Base-by-base conservation (phyloP, 2,329 filamentous ascomycete genomes). In the Xylariaceae sp. region DNA sequence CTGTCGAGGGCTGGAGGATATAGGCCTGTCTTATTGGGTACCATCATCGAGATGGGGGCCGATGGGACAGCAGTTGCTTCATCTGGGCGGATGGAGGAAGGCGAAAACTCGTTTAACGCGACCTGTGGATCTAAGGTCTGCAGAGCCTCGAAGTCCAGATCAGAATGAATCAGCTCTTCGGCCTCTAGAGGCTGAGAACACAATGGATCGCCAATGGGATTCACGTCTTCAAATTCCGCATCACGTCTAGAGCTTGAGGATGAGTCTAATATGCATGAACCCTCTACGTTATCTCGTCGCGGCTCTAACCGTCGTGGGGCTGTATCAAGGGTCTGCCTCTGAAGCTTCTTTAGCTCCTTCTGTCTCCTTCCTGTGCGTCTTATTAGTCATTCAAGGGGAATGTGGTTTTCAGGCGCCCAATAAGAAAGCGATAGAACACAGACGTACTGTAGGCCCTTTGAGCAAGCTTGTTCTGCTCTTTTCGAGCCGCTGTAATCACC, bases 391-490 rank as follows among this genome's bases (percentile, higher is more conserved):
- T 17, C n/a, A 21, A 52, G 8, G 11, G 23, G 9, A 17, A 40
- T 28, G 19, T 26, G 6, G 8, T 12, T 9, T 29, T 39, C 21
- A 7, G n/a, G n/a, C n/a, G n/a, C n/a, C n/a, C n/a, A n/a, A n/a
- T n/a, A n/a, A n/a, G n/a, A n/a, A n/a, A n/a, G n/a, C n/a, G n/a
- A 6, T 2, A 23, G 29, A 29, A 19, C 1, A 31, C 12, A 31
- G 50, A 66, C 71, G 43, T 63, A 76, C 74, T 68, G 46, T 73
- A 76, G 1, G 67, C 60, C 53, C 67, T 68, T 55, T 76, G 74
- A 8, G 74, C 71, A 11, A 67, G 50, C 12, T 68, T 66, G 40
- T 77, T 77, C 56, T 76, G 75, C 44, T 73, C 68, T 56, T 69
- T 73, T 4, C 75, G 68, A 23, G 74, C 73, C 11, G 68, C 63